Conservation (phyloP, 2,329 filamentous ascomycete genomes). For the Elsinoe fawcettii region DNA sequence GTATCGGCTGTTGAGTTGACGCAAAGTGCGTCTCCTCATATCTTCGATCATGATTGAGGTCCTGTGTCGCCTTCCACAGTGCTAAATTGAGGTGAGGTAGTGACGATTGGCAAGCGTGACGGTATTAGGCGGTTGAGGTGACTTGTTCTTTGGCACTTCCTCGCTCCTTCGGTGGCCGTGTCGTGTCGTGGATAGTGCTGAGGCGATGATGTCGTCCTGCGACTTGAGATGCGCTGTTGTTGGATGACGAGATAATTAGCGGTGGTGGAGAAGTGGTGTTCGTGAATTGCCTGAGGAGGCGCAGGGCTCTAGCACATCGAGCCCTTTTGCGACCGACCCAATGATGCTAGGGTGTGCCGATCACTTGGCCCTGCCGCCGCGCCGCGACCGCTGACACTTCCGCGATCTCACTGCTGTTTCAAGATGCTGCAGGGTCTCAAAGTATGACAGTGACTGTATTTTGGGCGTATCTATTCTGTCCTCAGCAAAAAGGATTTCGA, state of each 20-base stretch:
- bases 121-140: neutral
- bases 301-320: slow-evolving; percentile 1
- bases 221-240: neutral
- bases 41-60: slow-evolving; percentile 15
- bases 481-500: no score
- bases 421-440: neutral
- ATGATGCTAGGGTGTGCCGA: slow-evolving; percentile 3
- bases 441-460: neutral
- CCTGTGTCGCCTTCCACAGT: neutral
- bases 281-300: slow-evolving; percentile 11
- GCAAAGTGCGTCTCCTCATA: slow-evolving; percentile 22
- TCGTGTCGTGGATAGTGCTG: neutral
- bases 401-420: slow-evolving; percentile 1
- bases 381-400: neutral
- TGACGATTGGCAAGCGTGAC: slow-evolving; percentile 10
- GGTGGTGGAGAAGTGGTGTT: neutral
- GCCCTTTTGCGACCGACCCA: slow-evolving; percentile 2
- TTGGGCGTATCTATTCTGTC: no score
- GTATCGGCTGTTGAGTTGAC: slow-evolving; percentile 62
- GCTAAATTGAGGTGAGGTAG: neutral
- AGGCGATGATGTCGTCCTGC: neutral
- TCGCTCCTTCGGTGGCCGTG: neutral
- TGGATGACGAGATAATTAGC: neutral
- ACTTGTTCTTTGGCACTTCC: neutral
- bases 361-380: slow-evolving; percentile 1